Evolutionary conservation across 805 yeast species (phyloP).

Genomic region (Saccharomycopsis sp.): DNA sequence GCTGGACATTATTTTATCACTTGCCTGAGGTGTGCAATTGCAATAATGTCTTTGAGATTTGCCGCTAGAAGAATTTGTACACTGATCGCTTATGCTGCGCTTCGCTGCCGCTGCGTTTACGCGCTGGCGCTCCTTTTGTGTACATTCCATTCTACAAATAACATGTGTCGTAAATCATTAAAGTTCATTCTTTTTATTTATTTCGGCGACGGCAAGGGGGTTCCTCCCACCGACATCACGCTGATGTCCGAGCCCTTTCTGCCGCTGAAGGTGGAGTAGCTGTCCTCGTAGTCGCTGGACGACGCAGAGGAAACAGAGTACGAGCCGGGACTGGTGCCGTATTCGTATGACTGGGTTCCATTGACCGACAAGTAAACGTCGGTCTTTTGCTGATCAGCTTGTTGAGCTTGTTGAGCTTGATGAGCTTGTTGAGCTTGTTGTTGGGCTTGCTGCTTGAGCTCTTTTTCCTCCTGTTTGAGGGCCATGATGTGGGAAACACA

Average conservation of each 20-base stretch:
- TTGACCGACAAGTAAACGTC: not conserved
- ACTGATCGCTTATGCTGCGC: too few species aligned
- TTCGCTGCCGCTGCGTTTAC: too few species aligned
- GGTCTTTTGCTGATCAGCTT: too few species aligned
- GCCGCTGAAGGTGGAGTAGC: constrained; percentile 12
- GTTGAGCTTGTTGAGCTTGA: too few species aligned
- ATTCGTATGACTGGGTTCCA: not conserved
- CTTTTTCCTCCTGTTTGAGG: constrained; percentile 18
- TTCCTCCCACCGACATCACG: constrained; percentile 2
- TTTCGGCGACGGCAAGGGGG: constrained; percentile 9
- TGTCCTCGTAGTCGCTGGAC: constrained; percentile 29
- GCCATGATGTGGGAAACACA: constrained; percentile 21
- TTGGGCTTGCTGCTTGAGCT: constrained; percentile 7
- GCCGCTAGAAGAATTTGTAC: not conserved
- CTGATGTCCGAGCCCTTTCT: constrained; percentile 10
- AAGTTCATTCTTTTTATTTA: not conserved
- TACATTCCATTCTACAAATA: not conserved
- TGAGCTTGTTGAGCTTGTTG: not conserved
- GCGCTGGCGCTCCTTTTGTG: not conserved
- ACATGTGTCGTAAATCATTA: not conserved
- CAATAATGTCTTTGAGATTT: not conserved
- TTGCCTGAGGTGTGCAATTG: not conserved
- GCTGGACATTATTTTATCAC: not conserved
- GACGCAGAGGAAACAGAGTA: constrained; percentile 19
- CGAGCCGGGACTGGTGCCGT: constrained; percentile 1